Evolutionary conservation across 2,329 filamentous ascomycete genomes (phyloP).

Genomic region (Clarireedia monteithiana): DNA sequence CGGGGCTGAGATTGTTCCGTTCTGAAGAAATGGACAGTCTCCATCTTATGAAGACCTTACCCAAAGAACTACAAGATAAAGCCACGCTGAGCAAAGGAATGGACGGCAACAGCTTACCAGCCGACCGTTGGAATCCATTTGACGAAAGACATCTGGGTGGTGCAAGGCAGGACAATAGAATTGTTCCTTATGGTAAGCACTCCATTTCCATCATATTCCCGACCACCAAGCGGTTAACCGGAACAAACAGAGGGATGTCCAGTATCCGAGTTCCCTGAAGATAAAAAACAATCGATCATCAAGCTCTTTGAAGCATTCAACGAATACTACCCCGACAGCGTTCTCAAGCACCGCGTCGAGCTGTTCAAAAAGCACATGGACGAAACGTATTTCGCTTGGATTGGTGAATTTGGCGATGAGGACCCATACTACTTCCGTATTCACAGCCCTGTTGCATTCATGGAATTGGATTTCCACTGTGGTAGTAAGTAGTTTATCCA

Average conservation of each 20-base stretch:
- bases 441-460: constrained; percentile 65
- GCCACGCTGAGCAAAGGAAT: constrained; percentile 28
- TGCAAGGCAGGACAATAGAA: constrained; percentile 69
- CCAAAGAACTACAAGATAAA: constrained; percentile 23
- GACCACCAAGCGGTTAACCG: constrained; percentile 8
- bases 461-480: constrained; percentile 75
- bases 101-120: constrained; percentile 29
- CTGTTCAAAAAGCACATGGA: constrained; percentile 47
- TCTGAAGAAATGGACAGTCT: constrained; percentile 23
- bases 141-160: constrained; percentile 74
- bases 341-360: constrained; percentile 46
- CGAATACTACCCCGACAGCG: constrained; percentile 53
- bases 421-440: constrained; percentile 74
- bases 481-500: constrained; percentile 34
- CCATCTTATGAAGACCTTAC: constrained; percentile 25
- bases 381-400: constrained; percentile 79
- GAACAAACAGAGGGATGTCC: constrained; percentile 45
- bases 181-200: constrained; percentile 51
- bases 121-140: constrained; percentile 69
- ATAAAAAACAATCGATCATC: constrained; percentile 47
- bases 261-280: constrained; percentile 39
- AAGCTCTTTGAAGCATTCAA: constrained; percentile 57
- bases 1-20: constrained; percentile 20
- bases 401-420: constrained; percentile 56
- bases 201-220: not conserved